Percentiles rank a stretch among this genome's conserved stretches.
phyloP scores from a whole-genome alignment of 768 basidiomycete genomes.

The Hirschioporus abietinus region DNA sequence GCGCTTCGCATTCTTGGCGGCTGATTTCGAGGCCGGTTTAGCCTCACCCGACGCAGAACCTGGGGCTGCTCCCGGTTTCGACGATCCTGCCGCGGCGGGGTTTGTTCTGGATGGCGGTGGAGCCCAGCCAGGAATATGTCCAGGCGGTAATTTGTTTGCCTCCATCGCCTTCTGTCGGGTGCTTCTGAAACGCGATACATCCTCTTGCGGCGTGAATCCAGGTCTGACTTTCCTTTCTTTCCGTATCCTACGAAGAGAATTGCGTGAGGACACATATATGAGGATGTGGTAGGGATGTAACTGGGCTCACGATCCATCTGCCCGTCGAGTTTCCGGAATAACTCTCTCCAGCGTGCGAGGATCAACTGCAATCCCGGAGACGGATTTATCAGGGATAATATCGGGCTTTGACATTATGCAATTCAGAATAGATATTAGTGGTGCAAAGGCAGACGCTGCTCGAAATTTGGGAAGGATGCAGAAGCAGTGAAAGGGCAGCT shows the following conservation, averaged over 20 bases:
- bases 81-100: constrained; percentile 25
- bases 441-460: background rate
- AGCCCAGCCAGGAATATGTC: constrained; percentile 80
- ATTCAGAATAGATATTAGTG: background rate
- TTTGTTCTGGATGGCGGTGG: constrained; percentile 42
- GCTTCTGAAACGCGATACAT: constrained; percentile 81
- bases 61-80: constrained; percentile 13
- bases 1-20: constrained; percentile 80
- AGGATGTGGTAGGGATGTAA: constrained; percentile 13
- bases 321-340: constrained; percentile 75
- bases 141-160: constrained; percentile 56
- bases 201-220: constrained; percentile 93
- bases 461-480: background rate
- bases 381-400: constrained; percentile 62
- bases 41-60: constrained; percentile 21
- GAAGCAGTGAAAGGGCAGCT: too few species aligned
- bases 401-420: constrained; percentile 67
- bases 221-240: constrained; percentile 88
- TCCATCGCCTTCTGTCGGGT: constrained; percentile 73
- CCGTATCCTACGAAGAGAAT: constrained; percentile 52
- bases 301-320: constrained; percentile 75
- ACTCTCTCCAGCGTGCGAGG: constrained; percentile 84
- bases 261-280: background rate
- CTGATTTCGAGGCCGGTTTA: constrained; percentile 40
- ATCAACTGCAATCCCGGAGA: constrained; percentile 79